These are phyloP conservation scores for Chenopodium suecicum DNA, from an alignment of 148 eudicot genomes.

Conservation along the genomic window DNA sequence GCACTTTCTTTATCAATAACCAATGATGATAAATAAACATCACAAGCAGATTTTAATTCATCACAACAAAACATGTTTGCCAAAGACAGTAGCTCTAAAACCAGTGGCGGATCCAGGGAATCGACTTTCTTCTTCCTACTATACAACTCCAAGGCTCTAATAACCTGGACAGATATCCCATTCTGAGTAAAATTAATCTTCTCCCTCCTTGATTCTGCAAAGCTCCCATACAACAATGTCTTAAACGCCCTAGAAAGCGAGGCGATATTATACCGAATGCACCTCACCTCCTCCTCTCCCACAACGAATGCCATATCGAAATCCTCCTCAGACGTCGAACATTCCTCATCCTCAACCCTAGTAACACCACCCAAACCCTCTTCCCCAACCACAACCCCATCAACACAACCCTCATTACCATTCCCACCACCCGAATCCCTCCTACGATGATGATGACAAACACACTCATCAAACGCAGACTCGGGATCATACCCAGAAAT, in stretches of 20 bases:
- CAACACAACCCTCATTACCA: neutral
- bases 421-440: neutral
- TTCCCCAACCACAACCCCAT: neutral
- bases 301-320: constrained; percentile 40
- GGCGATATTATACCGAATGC: constrained; percentile 53
- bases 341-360: constrained; percentile 35
- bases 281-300: constrained; percentile 62
- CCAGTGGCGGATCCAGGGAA: constrained; percentile 42
- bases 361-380: neutral
- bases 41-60: constrained; percentile 68
- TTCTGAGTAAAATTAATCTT: constrained; percentile 55
- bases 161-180: constrained; percentile 55
- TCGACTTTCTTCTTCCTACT: constrained; percentile 64
- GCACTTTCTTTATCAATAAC: constrained; percentile 56
- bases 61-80: constrained; percentile 81
- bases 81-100: constrained; percentile 68
- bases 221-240: constrained; percentile 63
- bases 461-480: constrained; percentile 45
- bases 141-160: constrained; percentile 67
- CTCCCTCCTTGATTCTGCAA: constrained; percentile 58
- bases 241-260: constrained; percentile 68
- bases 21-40: constrained; percentile 57
- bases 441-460: constrained; percentile 28
- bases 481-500: constrained; percentile 57
- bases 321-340: constrained; percentile 47